Evolutionary conservation across 148 eudicot genomes (phyloP), one percentile per base, ranked within the genome.

Genomic region (Talinum fruticosum): DNA sequence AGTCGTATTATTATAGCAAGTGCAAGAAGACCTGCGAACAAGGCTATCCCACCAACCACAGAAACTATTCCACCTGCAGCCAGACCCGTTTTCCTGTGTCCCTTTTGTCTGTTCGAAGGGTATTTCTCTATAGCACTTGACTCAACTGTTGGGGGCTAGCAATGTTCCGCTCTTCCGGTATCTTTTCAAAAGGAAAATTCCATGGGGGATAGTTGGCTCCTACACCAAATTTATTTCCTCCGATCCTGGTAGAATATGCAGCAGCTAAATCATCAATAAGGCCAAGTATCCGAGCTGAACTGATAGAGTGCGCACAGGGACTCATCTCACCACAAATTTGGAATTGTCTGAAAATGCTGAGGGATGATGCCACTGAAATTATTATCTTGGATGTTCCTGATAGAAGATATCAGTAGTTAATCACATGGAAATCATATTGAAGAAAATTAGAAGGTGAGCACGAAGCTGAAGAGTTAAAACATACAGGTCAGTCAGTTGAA

Each of bases 361-460:
- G 99, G 99, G 78, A 95, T 88, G 41, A 95, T 80, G 79, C 99
- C 99, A 74, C 97, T 95, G 72, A 95, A 95, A 83, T 90, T 87
- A 85, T 95, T 95, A 70, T 90, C 89, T 84, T 90, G 89, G 68
- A 95, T 91, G 84, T 95, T 85, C 90, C 98, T 95, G 88, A 71
- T n/a, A 72, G 76, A 47, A 80, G 45, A 78, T 19, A 73, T 38
- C 41, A 36, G 41, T 51, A 70, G 71, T 74, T n/a, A 38, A 36
- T 66, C 34, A 70, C 28, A 36, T 54, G 28, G 47, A 10, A 29
- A 71, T 77, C 59, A 78, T 14, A 45, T 54, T 10, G 45, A 76
- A 44, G 34, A 54, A 77, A 70, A 67, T 61, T 36, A 49, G 53
- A 79, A 78, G 51, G 66, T 49, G 34, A 38, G 74, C 61, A 80